Percentiles rank a stretch among this genome's conserved stretches.
These are phyloP conservation scores for Wolfiporia cocos DNA, from an alignment of 1,284 basidiomycete genomes.

Conservation along the genomic window DNA sequence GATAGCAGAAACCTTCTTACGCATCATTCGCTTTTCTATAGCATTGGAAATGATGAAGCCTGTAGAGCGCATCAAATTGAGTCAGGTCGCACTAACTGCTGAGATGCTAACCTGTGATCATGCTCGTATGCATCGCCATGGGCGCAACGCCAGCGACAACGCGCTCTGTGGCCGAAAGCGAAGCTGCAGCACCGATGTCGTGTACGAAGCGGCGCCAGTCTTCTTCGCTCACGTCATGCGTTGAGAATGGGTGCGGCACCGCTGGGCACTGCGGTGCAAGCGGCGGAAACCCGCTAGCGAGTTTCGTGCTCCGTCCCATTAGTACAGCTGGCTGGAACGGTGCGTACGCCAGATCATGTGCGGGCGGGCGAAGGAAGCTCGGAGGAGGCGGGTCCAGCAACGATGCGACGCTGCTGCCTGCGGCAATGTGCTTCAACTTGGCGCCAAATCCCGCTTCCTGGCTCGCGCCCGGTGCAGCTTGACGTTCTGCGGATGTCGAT, in stretches of 20 bases:
- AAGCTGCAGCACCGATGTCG: constrained; percentile 15
- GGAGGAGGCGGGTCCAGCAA: constrained; percentile 16
- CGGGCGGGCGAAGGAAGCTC: constrained; percentile 14
- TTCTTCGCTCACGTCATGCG: constrained; percentile 32
- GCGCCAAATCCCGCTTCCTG: too few species aligned
- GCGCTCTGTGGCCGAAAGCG: constrained; percentile 9
- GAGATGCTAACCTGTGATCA: too few species aligned
- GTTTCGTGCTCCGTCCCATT: constrained; percentile 9
- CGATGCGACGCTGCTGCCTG: constrained; percentile 3
- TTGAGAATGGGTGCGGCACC: constrained; percentile 32
- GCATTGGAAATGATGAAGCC: constrained; percentile 7
- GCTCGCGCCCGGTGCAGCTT: too few species aligned
- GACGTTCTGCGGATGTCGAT: too few species aligned
- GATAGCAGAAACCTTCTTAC: constrained; percentile 9
- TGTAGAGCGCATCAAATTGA: constrained; percentile 6
- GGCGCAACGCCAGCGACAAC: constrained; percentile 12
- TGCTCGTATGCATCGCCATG: constrained; percentile 8
- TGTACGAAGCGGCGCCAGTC: constrained; percentile 31
- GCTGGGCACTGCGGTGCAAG: constrained; percentile 8
- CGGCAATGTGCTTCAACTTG: too few species aligned
- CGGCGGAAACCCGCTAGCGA: constrained; percentile 15
- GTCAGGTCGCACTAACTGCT: too few species aligned
- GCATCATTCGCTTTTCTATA: constrained; percentile 8
- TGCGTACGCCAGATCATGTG: constrained; percentile 10
- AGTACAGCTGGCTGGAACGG: constrained; percentile 15